A percentile compares a stretch with the other conserved stretches of the same genome.
Conservation (phyloP, 345 rosid genomes). For the Boechera retrofracta region DNA sequence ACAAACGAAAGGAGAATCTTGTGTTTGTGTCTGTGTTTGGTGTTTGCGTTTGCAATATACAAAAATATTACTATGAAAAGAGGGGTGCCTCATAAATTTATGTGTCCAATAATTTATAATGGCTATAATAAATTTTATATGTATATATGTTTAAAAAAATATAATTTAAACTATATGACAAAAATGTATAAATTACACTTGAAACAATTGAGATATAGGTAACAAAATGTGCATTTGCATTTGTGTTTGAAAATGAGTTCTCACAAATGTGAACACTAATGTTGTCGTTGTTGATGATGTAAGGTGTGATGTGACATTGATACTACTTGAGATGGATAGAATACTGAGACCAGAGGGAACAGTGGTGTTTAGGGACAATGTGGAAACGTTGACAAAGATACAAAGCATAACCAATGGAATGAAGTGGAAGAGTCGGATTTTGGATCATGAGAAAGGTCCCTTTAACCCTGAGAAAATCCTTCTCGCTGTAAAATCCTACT, state of each 20-base stretch:
- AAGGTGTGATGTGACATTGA: slow-evolving; percentile 83
- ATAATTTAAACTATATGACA: not conserved
- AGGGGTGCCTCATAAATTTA: not conserved
- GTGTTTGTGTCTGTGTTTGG: no score
- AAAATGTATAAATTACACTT: not conserved
- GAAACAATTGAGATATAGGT: no score
- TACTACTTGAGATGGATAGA: slow-evolving; percentile 96
- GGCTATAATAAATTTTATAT: not conserved
- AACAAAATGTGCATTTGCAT: not conserved
- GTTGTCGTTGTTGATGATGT: slow-evolving; percentile 34
- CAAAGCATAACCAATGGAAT: slow-evolving; percentile 79
- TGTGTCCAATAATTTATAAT: not conserved
- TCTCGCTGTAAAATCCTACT: slow-evolving; percentile 82
- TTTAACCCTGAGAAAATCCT: slow-evolving; percentile 95
- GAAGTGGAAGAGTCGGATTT: slow-evolving; percentile 86
- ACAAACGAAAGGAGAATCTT: not conserved
- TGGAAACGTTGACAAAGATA: slow-evolving; percentile 79
- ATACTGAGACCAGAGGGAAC: slow-evolving; percentile 96
- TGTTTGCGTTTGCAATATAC: not conserved
- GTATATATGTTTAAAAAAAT: not conserved
- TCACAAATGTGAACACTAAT: not conserved
- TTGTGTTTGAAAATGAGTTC: not conserved
- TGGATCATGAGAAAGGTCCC: slow-evolving; percentile 97
- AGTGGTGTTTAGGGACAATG: slow-evolving; percentile 84
- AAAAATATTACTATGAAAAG: not conserved